Evolutionary conservation across 139 green algal genomes (phyloP).

Genomic region (Limnomonas spitsbergensis): DNA sequence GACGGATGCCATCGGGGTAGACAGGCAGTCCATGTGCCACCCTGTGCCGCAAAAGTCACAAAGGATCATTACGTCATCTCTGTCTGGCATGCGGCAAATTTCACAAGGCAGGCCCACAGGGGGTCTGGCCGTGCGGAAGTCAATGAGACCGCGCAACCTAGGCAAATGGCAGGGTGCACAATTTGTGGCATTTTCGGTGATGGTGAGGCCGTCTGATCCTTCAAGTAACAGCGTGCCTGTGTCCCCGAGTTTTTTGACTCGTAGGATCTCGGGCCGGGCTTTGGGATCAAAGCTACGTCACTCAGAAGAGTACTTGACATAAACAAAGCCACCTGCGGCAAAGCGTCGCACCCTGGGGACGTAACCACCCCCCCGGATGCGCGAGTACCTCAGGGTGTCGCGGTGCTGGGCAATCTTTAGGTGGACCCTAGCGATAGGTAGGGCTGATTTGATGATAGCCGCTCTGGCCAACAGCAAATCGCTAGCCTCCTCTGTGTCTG

Average conservation of each 20-base stretch:
- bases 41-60: constrained; percentile 43
- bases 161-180: too few species aligned
- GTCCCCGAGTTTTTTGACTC: neutral
- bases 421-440: too few species aligned
- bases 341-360: neutral
- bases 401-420: constrained; percentile 10
- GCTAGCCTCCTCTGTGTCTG: too few species aligned
- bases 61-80: constrained; percentile 23
- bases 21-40: constrained; percentile 24
- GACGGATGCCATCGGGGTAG: constrained; percentile 11
- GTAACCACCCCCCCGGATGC: too few species aligned
- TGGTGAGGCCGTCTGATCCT: neutral
- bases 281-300: too few species aligned
- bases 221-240: constrained; percentile 3
- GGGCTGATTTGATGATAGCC: too few species aligned
- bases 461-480: too few species aligned
- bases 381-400: constrained; percentile 11
- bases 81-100: constrained; percentile 21
- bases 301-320: neutral
- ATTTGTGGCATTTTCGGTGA: neutral
- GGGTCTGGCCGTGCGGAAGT: too few species aligned
- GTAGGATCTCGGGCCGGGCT: neutral
- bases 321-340: constrained; percentile 18
- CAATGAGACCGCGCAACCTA: too few species aligned
- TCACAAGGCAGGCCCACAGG: constrained; percentile 15